These are phyloP conservation scores for Vitis hybrid DNA, from an alignment of 177 flowering plant genomes.

Conservation along the genomic window DNA sequence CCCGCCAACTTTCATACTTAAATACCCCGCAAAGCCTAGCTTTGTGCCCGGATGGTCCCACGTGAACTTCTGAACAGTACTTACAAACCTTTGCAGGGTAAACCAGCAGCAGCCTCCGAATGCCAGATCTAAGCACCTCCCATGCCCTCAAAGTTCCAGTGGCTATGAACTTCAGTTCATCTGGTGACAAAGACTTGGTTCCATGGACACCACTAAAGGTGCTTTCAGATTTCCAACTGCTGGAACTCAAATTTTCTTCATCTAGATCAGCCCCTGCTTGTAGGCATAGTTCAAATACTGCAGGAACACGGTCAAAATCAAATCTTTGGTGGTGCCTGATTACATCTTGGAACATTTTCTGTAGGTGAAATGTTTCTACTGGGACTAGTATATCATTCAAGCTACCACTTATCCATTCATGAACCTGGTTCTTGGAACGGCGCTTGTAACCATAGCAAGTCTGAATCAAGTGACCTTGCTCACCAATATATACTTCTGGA, in stretches of 20 bases:
- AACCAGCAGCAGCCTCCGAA: conserved; percentile 59
- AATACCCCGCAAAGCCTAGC: conserved; percentile 88
- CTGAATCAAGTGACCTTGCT: conserved; percentile 68
- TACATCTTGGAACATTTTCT: conserved; percentile 57
- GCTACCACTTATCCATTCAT: conserved; percentile 65
- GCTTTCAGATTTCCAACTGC: background rate
- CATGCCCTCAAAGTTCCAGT: conserved; percentile 66
- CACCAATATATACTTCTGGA: conserved; percentile 81
- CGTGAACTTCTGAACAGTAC: conserved; percentile 85
- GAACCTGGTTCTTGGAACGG: conserved; percentile 48
- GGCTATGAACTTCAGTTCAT: conserved; percentile 40
- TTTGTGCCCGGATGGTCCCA: conserved; percentile 86
- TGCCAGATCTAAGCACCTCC: conserved; percentile 68
- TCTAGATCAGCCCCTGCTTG: conserved; percentile 69
- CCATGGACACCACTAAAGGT: background rate
- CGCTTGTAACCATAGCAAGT: conserved; percentile 66
- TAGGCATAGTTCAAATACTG: conserved; percentile 77
- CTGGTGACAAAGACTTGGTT: conserved; percentile 21
- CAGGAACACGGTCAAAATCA: conserved; percentile 81
- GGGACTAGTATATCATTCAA: conserved; percentile 72
- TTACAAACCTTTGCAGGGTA: conserved; percentile 81
- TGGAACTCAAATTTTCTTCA: conserved; percentile 19
- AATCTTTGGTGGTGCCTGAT: conserved; percentile 77
- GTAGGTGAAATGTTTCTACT: conserved; percentile 71
- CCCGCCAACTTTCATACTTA: conserved; percentile 71